Evolutionary conservation across 306 rosid genomes (phyloP).

Genomic region (Vicia sativa): DNA sequence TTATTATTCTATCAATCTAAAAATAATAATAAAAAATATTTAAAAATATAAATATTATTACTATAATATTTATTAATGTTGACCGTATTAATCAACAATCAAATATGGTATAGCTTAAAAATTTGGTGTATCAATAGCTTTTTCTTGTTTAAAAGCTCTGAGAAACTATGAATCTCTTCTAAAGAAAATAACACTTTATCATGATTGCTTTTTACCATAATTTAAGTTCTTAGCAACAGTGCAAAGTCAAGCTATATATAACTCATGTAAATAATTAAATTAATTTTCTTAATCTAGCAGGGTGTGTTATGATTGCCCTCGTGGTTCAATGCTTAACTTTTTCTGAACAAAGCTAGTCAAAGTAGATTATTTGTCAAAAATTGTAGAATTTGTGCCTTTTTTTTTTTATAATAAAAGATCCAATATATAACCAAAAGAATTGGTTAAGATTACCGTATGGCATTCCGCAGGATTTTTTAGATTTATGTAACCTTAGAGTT

Average conservation of each 20-base stretch:
- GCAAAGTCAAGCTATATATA: background rate
- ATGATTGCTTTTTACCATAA: constrained; percentile 28
- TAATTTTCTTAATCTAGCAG: constrained; percentile 34
- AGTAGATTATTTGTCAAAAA: constrained; percentile 56
- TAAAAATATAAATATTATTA: no score
- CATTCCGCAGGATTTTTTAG: no score
- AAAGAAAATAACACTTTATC: background rate
- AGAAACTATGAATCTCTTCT: background rate
- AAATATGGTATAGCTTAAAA: no score
- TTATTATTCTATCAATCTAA: no score
- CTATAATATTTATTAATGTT: no score
- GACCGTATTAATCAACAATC: no score
- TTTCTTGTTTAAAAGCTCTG: background rate
- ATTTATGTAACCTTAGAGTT: no score
- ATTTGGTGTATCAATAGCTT: no score
- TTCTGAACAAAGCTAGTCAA: constrained; percentile 55
- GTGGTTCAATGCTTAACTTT: constrained; percentile 53
- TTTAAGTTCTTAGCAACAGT: background rate
- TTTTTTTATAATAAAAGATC: no score
- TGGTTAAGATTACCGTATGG: no score
- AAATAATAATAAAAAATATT: no score
- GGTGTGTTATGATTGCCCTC: constrained; percentile 51
- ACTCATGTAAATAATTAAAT: background rate
- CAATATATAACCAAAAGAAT: no score
- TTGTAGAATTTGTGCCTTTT: constrained; percentile 29